phyloP scores from a whole-genome alignment of 768 basidiomycete genomes.

The Collybia sp. region DNA sequence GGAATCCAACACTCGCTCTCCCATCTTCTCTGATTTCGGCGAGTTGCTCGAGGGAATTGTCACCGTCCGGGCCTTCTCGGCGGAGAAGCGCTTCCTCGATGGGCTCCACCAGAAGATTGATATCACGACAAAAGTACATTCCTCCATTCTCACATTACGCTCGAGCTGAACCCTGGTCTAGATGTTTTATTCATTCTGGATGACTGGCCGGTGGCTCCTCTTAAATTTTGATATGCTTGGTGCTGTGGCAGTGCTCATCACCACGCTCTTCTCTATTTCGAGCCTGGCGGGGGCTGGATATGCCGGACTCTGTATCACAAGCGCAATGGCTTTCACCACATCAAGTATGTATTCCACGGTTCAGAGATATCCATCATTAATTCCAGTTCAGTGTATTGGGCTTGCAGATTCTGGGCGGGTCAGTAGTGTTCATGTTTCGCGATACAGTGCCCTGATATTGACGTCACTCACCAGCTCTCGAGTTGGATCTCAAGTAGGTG shows the following conservation, averaged over 20 bases:
- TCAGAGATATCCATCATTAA: not conserved
- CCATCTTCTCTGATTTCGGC: constrained; percentile 80
- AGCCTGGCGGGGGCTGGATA: constrained; percentile 51
- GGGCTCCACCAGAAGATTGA: constrained; percentile 72
- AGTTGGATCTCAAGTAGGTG: constrained; percentile 71
- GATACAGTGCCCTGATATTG: constrained; percentile 1
- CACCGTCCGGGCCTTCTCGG: constrained; percentile 90
- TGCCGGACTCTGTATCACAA: constrained; percentile 74
- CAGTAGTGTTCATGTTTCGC: constrained; percentile 1
- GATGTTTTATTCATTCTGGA: constrained; percentile 90
- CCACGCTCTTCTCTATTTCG: constrained; percentile 71
- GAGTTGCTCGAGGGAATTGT: constrained; percentile 86
- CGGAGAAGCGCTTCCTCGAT: constrained; percentile 73
- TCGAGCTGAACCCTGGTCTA: constrained; percentile 13
- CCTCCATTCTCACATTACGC: not conserved
- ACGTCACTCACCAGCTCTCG: constrained; percentile 49
- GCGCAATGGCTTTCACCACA: constrained; percentile 49
- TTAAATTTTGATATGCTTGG: constrained; percentile 81
- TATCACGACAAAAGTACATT: constrained; percentile 63
- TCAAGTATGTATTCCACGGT: constrained; percentile 22
- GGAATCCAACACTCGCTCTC: constrained; percentile 84
- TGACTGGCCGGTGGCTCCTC: constrained; percentile 84
- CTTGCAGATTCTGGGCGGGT: constrained; percentile 48
- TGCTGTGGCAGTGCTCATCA: constrained; percentile 66
- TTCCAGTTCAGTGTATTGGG: constrained; percentile 38